Conservation (phyloP, 2,329 filamentous ascomycete species). For the Scleromitrula shiraiana region DNA sequence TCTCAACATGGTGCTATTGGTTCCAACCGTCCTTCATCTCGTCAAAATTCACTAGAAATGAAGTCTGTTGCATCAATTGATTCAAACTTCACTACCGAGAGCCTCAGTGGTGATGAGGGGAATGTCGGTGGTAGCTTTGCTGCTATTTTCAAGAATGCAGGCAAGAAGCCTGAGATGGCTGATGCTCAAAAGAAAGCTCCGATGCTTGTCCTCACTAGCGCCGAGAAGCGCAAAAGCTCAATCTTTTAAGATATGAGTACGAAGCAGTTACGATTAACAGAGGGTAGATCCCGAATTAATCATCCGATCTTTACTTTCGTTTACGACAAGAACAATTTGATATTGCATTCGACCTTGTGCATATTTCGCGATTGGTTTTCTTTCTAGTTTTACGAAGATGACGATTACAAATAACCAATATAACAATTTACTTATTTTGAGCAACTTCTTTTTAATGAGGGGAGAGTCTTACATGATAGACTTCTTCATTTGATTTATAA, state of each 20-base stretch:
- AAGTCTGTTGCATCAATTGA: constrained; percentile 36
- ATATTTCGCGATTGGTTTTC: constrained; percentile 22
- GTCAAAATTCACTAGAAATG: constrained; percentile 51
- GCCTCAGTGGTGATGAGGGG: constrained; percentile 56
- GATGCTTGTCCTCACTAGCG: constrained; percentile 78
- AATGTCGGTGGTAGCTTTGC: constrained; percentile 55
- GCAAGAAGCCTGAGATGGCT: constrained; percentile 46
- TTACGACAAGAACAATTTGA: constrained; percentile 27
- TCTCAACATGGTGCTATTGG: constrained; percentile 79
- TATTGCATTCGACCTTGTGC: constrained; percentile 32
- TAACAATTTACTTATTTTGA: constrained; percentile 7
- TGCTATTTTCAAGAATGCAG: constrained; percentile 55
- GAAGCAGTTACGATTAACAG: constrained; percentile 15
- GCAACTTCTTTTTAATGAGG: constrained; percentile 8
- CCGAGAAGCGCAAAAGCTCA: constrained; percentile 80
- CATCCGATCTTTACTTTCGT: constrained; percentile 25
- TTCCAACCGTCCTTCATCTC: constrained; percentile 70
- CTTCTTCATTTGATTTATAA: constrained; percentile 3
- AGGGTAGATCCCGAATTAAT: constrained; percentile 30
- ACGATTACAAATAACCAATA: constrained; percentile 16
- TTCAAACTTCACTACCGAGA: constrained; percentile 51
- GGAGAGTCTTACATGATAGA: background rate
- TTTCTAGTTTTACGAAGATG: constrained; percentile 29
- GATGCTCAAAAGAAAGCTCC: constrained; percentile 71
- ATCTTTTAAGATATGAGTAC: constrained; percentile 40